Evolutionary conservation across 768 basidiomycete genomes (phyloP), one percentile per base, ranked within the genome.

Genomic region (Porpolomopsis calyptriformis): DNA sequence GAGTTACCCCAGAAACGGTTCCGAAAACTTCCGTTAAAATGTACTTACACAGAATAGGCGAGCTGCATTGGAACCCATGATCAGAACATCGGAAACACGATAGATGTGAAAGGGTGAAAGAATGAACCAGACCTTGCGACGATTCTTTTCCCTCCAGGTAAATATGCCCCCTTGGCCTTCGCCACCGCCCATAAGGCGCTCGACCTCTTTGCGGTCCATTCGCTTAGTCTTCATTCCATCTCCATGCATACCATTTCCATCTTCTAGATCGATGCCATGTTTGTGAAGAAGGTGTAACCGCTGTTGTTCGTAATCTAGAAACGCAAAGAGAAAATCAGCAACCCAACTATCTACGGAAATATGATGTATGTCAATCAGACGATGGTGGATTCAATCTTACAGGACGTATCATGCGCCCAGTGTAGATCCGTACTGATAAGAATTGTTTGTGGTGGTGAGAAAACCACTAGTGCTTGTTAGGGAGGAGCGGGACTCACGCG

Each of bases 351-450:
- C n/a, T n/a, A n/a, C 44, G 37, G 49, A 43, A 43, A 34, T 46
- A 50, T 34, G 36, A 54, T 37, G 47, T 46, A 49, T 49, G 39
- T 38, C 35, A 43, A 14, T 31, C 29, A 31, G 29, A 31, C 29
- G 29, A 14, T 7, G 14, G 29, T 7, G 14, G 14, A 14, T 31
- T 14, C 14, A 40, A 39, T 58, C 64, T 48, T 49, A 89, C 88
- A 93, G 46, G 83, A 83, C 22, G 90, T 92, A 65, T 98, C 92
- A 64, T 97, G 92, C 18, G 90, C 88, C 93, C 93, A 96, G 65
- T 94, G 93, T 49, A 91, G 73, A 71, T 92, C 85, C 48, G 89
- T 87, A 45, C 86, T 90, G 60, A 56, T 44, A 44, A 39, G 2
- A 44, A 22, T n/a, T n/a, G n/a, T n/a, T n/a, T n/a, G n/a, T n/a